A percentile compares a stretch with the other conserved stretches of the same genome.
Evolutionary conservation across 371 early-diverging fungal species (phyloP).

Genomic region (Actinomortierella ambigua): DNA sequence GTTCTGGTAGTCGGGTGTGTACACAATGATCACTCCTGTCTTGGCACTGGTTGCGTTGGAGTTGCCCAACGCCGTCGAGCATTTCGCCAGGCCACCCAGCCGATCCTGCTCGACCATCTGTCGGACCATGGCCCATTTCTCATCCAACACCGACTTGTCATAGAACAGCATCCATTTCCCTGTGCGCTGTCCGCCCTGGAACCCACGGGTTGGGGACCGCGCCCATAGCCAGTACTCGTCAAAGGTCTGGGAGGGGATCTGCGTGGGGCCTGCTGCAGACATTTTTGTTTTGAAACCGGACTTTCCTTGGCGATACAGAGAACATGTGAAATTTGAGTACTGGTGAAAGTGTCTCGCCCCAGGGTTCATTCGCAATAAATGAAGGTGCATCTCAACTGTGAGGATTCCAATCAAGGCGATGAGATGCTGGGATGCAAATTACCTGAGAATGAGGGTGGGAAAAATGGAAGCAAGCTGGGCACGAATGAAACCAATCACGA

Average conservation of each 20-base stretch:
- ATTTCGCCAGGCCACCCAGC: slow-evolving; percentile 23
- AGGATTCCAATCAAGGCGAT: no score
- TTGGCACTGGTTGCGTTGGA: slow-evolving; percentile 23
- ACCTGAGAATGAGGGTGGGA: no score
- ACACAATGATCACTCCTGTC: slow-evolving; percentile 33
- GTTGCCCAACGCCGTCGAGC: slow-evolving; percentile 23
- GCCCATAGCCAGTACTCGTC: slow-evolving; percentile 20
- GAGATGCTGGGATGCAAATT: no score
- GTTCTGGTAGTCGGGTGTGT: slow-evolving; percentile 23
- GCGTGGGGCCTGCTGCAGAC: no score
- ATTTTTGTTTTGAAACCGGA: no score
- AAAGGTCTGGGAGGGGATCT: slow-evolving; percentile 14
- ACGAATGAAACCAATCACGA: no score
- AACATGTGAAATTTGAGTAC: no score
- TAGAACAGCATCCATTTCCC: slow-evolving; percentile 41
- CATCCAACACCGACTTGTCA: slow-evolving; percentile 23
- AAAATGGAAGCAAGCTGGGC: no score
- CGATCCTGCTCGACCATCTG: slow-evolving; percentile 11
- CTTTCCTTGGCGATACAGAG: no score
- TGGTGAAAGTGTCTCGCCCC: no score
- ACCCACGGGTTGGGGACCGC: slow-evolving; percentile 3
- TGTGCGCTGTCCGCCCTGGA: slow-evolving; percentile 3
- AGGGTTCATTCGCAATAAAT: no score
- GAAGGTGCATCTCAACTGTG: no score
- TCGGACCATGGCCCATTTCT: slow-evolving; percentile 22